A percentile compares a stretch with the other conserved stretches of the same genome.
Evolutionary conservation across 1,284 basidiomycete species (phyloP).

Genomic region (Hypsizygus ulmarius): DNA sequence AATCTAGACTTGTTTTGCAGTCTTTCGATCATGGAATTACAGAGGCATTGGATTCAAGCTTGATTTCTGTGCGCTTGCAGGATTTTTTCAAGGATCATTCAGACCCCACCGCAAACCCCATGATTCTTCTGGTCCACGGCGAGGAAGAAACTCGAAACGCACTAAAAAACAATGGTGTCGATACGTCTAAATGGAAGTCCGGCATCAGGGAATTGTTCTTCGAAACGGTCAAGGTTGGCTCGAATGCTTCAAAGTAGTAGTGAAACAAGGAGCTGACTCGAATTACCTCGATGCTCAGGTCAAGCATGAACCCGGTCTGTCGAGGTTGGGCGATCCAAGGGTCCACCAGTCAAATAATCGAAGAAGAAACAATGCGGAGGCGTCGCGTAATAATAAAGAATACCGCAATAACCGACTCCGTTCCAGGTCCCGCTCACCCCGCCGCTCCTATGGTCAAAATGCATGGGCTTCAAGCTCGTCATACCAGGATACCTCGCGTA

Average conservation of each 20-base stretch:
- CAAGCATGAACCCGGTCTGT: constrained; percentile 5
- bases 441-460: constrained; percentile 1
- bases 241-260: background rate
- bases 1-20: constrained; percentile 8
- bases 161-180: constrained; percentile 29
- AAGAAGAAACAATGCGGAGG: too few species aligned
- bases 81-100: constrained; percentile 22
- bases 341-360: background rate
- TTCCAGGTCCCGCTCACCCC: constrained; percentile 20
- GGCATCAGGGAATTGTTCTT: constrained; percentile 29
- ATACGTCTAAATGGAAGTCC: constrained; percentile 29
- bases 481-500: background rate
- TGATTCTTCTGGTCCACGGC: constrained; percentile 35
- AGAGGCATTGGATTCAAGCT: constrained; percentile 13
- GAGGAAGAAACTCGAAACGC: constrained; percentile 25
- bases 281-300: constrained; percentile 1
- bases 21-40: constrained; percentile 27
- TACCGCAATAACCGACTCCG: constrained; percentile 14
- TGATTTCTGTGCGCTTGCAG: constrained; percentile 21
- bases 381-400: constrained; percentile 6
- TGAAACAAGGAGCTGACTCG: background rate
- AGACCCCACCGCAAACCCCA: constrained; percentile 17
- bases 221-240: constrained; percentile 9
- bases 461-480: constrained; percentile 1
- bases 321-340: too few species aligned